Evolutionary conservation across 2,329 filamentous ascomycete species (phyloP).

Genomic region (Teratosphaeriaceae sp.): DNA sequence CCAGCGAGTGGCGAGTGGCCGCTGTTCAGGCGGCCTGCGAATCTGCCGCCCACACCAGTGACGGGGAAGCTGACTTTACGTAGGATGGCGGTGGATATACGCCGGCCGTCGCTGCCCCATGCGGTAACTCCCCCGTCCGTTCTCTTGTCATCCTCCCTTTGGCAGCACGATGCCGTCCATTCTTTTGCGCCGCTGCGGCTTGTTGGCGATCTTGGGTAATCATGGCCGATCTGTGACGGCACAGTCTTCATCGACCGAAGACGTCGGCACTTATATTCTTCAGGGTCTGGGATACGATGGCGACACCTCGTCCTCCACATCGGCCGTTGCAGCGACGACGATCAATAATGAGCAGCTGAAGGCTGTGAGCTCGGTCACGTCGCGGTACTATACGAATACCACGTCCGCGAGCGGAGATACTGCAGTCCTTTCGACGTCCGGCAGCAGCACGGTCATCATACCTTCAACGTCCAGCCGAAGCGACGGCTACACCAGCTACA

Average conservation of each 20-base stretch:
- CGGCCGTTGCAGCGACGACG: neutral
- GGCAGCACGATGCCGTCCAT: constrained; percentile 1
- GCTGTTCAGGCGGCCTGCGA: neutral
- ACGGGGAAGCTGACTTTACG: neutral
- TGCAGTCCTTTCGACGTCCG: neutral
- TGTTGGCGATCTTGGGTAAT: neutral
- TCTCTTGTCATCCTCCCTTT: neutral
- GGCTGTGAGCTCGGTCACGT: neutral
- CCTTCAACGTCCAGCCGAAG: neutral
- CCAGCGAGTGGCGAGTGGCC: too few relatives aligned
- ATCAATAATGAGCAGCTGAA: neutral
- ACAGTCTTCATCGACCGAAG: neutral
- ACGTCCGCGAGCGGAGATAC: neutral
- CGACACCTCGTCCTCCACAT: neutral
- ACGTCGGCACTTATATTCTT: neutral
- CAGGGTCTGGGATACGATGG: neutral
- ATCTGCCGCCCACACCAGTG: neutral
- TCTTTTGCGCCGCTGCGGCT: neutral
- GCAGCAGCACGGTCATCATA: neutral
- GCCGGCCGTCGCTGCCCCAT: neutral
- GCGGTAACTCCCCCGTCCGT: neutral
- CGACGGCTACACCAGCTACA: neutral
- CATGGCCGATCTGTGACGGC: neutral
- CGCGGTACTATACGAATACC: neutral
- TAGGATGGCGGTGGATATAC: neutral